Evolutionary conservation across 2,329 filamentous ascomycete species (phyloP).

Genomic region (Boeremia exigua): DNA sequence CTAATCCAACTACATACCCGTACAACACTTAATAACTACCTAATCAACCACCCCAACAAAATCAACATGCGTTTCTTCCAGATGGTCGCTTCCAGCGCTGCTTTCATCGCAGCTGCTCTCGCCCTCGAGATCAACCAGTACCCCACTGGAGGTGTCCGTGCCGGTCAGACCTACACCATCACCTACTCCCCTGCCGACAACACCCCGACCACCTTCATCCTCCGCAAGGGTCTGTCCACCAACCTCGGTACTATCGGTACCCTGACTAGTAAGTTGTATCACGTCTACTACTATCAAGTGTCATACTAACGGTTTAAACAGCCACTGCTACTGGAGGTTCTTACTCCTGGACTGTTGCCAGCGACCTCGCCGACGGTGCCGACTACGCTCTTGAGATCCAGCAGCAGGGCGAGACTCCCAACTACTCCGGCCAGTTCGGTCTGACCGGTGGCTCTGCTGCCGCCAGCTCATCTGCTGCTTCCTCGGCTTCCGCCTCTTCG

Average conservation of each 20-base stretch:
- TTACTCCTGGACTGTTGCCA: slow-evolving; percentile 60
- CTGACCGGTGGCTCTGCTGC: slow-evolving; percentile 42
- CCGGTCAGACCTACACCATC: slow-evolving; percentile 57
- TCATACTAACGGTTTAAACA: slow-evolving; percentile 27
- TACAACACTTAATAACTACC: slow-evolving; percentile 21
- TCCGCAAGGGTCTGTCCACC: slow-evolving; percentile 59
- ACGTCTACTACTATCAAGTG: neutral
- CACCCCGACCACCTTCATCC: slow-evolving; percentile 60
- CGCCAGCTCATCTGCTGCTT: slow-evolving; percentile 29
- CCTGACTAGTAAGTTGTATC: slow-evolving; percentile 54
- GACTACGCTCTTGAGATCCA: slow-evolving; percentile 67
- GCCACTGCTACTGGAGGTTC: slow-evolving; percentile 53
- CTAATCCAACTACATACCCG: slow-evolving; percentile 23
- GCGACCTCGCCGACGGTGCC: slow-evolving; percentile 50
- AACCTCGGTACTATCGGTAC: slow-evolving; percentile 59
- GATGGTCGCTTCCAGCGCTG: slow-evolving; percentile 53
- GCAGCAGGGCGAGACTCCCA: slow-evolving; percentile 56
- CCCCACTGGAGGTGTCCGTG: slow-evolving; percentile 55
- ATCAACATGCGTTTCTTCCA: slow-evolving; percentile 60
- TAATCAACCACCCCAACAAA: slow-evolving; percentile 28
- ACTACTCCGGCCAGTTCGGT: slow-evolving; percentile 62
- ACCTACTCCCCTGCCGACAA: slow-evolving; percentile 55
- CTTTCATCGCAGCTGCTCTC: slow-evolving; percentile 48
- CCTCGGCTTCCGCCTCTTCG: slow-evolving; percentile 28
- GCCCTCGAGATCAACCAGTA: slow-evolving; percentile 58